These are phyloP conservation scores for Cutaneotrichosporon curvatum DNA, from an alignment of 1,284 basidiomycete species.

Conservation along the genomic window DNA sequence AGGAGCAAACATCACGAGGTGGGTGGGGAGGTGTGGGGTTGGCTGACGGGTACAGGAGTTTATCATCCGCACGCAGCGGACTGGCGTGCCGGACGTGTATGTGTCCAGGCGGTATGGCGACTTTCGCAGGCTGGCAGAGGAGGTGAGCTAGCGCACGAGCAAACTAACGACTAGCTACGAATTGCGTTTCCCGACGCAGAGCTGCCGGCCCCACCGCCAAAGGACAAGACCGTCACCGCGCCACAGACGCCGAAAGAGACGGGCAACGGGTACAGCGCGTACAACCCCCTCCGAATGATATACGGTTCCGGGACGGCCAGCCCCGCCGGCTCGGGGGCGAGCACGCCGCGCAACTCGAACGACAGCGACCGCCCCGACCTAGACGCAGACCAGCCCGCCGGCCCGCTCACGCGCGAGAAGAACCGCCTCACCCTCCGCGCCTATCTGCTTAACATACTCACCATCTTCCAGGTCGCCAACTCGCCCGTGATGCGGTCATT, in stretches of 20 bases:
- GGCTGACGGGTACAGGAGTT: constrained; percentile 66
- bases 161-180: constrained; percentile 55
- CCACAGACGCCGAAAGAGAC: constrained; percentile 15
- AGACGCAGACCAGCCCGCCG: constrained; percentile 5
- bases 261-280: constrained; percentile 29
- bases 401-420: constrained; percentile 76
- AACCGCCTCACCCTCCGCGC: constrained; percentile 90
- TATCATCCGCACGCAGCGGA: constrained; percentile 76
- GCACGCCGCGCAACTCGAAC: constrained; percentile 1
- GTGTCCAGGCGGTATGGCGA: constrained; percentile 93
- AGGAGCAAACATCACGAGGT: constrained; percentile 79
- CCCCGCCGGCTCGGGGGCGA: constrained; percentile 20
- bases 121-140: constrained; percentile 75
- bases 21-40: constrained; percentile 14
- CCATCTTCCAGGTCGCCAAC: constrained; percentile 66
- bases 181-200: constrained; percentile 72
- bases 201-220: constrained; percentile 71
- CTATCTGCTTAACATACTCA: constrained; percentile 74
- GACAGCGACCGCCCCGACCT: constrained; percentile 1
- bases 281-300: constrained; percentile 45
- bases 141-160: constrained; percentile 51
- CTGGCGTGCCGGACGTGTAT: constrained; percentile 65
- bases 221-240: constrained; percentile 67
- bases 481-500: constrained; percentile 82
- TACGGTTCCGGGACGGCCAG: constrained; percentile 40